Percentiles rank a stretch among this genome's conserved stretches.
Conservation (phyloP, 495 filamentous ascomycete species). For the Penicillium daleae region DNA sequence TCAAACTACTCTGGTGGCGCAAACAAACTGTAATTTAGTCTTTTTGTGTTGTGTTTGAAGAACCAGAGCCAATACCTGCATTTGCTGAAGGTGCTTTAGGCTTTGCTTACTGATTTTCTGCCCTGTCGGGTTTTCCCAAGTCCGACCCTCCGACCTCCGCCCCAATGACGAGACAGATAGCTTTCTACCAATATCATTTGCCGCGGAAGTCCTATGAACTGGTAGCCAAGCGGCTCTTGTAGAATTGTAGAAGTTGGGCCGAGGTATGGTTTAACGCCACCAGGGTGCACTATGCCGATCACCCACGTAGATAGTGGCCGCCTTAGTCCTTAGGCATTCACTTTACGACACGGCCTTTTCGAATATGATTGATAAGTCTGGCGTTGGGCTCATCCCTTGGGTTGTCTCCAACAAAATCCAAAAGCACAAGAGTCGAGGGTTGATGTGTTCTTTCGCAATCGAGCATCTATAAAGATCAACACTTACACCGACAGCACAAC, state of each 20-base stretch:
- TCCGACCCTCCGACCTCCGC: not conserved
- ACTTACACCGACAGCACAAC: too few species aligned
- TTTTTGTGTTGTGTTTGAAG: not conserved
- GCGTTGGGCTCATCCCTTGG: too few species aligned
- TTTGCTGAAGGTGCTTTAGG: not conserved
- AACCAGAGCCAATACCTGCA: not conserved
- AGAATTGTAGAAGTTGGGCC: not conserved
- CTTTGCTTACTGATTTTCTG: not conserved
- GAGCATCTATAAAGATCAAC: too few species aligned
- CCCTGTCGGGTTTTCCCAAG: not conserved
- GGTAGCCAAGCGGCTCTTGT: not conserved
- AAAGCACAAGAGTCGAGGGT: too few species aligned
- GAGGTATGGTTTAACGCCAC: not conserved
- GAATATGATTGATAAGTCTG: too few species aligned
- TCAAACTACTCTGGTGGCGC: not conserved
- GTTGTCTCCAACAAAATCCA: too few species aligned
- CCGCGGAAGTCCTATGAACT: not conserved
- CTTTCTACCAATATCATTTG: not conserved
- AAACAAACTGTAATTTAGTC: not conserved
- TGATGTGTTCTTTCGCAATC: too few species aligned
- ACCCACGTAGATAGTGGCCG: not conserved
- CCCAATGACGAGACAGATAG: not conserved
- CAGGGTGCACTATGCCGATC: not conserved
- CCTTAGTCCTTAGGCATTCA: not conserved
- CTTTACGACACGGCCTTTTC: too few species aligned